Base-by-base conservation (phyloP, 192 early-diverging fungal species). In the Jimgerdemannia flammicorona region DNA sequence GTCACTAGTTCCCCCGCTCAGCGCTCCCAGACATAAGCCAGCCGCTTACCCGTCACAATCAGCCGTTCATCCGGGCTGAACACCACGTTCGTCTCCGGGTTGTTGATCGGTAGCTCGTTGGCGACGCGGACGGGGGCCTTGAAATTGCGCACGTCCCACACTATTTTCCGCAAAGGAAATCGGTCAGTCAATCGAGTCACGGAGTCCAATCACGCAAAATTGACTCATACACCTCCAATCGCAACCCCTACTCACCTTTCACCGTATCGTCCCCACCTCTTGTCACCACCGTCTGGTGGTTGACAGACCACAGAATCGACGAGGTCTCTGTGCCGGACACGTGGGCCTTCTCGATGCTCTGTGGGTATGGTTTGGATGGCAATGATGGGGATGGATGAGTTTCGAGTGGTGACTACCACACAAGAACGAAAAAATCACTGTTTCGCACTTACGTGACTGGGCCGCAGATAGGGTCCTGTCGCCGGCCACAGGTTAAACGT, bases 81-180 rank as follows among this genome's bases (percentile, higher is more conserved):
- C 18, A 95, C 91, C 19, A 94, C 82, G 78, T 94, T 93, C 8
- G 89, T 85, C 68, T 95, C 93, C 17, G 93, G 87, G 71, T 92
- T 92, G 40, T 92, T 84, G 6, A 86, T 84, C 40, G 85, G 75
- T 14, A 98, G 76, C 42, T 87, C 80, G 18, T 81, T 79, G 0
- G 84, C 85, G 18, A 80, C 78, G 0, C 86, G 78, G 9, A 98
- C 74, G 3, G 95, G 91, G 40, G 83, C 82, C 63, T 87, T 90
- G 70, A 92, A 83, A 42, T 93, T 89, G 40, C 97, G 87, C 18
- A 93, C 67, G 75, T 99, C 97, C 97, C 97, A 99, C 40, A 98
- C 91, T 87, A 79, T 19, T 29, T 11, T 67, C 77, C 43, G 40
- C 69, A 18, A 59, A 39, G n/a, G 66, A 66, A 75, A 71, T 29